phyloP scores from a whole-genome alignment of 1,284 basidiomycete species.

The Sanghuangporus weigelae region DNA sequence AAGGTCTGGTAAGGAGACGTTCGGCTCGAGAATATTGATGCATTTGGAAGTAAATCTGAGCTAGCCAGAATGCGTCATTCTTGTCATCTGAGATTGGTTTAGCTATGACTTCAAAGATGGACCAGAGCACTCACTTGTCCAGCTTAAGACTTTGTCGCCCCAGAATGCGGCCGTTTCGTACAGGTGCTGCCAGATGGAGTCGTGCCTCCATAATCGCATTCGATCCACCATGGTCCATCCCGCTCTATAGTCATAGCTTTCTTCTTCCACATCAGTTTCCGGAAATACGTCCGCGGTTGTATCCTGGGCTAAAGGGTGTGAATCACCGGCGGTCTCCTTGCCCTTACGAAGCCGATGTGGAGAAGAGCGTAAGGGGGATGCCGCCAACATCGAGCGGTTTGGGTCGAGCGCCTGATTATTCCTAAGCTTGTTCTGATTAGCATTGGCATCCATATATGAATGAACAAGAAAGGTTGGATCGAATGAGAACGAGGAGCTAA shows the following conservation, averaged over 20 bases:
- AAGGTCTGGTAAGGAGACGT: constrained; percentile 81
- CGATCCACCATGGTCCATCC: constrained; percentile 87
- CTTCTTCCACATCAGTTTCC: constrained; percentile 44
- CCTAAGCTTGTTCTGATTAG: constrained; percentile 38
- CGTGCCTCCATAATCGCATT: constrained; percentile 96
- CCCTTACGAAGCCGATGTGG: constrained; percentile 42
- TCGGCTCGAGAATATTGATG: constrained; percentile 95
- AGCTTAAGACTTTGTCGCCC: constrained; percentile 93
- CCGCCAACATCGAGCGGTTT: constrained; percentile 65
- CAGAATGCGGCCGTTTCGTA: constrained; percentile 98
- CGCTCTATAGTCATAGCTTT: constrained; percentile 45
- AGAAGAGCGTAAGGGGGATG: constrained; percentile 61
- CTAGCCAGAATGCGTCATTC: constrained; percentile 98
- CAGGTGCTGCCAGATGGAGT: constrained; percentile 96
- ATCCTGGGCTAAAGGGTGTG: constrained; percentile 64
- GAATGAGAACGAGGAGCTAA: constrained; percentile 79
- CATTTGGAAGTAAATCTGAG: constrained; percentile 94
- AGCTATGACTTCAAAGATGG: constrained; percentile 3
- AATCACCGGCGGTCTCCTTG: constrained; percentile 41
- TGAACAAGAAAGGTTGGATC: constrained; percentile 69
- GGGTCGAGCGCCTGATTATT: constrained; percentile 62
- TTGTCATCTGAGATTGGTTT: constrained; percentile 62
- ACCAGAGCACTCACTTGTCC: constrained; percentile 77
- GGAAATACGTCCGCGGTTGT: constrained; percentile 74
- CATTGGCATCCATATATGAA: constrained; percentile 56